Evolutionary conservation across 495 filamentous ascomycete species (phyloP).

Genomic region (Lichenothelia convexa): DNA sequence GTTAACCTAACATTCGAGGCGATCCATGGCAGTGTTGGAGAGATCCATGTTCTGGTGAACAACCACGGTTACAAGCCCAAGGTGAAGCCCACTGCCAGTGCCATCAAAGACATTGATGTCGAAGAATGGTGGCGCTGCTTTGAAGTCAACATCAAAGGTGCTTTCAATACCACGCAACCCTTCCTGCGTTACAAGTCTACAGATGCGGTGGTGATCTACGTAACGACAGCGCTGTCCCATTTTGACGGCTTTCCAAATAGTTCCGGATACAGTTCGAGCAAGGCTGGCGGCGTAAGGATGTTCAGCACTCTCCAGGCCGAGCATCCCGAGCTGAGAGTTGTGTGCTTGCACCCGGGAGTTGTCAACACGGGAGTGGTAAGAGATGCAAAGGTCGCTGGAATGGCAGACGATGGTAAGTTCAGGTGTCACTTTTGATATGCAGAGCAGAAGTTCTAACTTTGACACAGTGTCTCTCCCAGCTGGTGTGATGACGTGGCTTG

Average conservation of each 20-base stretch:
- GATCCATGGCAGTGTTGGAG: constrained; percentile 12
- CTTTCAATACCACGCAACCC: constrained; percentile 21
- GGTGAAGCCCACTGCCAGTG: too few species aligned
- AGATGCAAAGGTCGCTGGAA: constrained; percentile 17
- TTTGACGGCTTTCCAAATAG: constrained; percentile 17
- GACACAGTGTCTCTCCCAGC: constrained; percentile 22
- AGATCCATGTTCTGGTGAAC: constrained; percentile 18
- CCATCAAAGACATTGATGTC: constrained; percentile 15
- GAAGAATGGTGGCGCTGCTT: constrained; percentile 20
- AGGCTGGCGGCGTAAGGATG: constrained; percentile 24
- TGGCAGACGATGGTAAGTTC: constrained; percentile 24
- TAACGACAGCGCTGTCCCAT: constrained; percentile 23
- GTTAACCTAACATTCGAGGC: constrained; percentile 24
- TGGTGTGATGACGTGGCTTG: constrained; percentile 31
- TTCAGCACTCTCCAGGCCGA: constrained; percentile 20
- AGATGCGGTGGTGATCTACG: constrained; percentile 23
- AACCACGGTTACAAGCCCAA: too few species aligned
- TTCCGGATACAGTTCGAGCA: constrained; percentile 23
- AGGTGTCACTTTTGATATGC: not conserved
- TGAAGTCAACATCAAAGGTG: constrained; percentile 22
- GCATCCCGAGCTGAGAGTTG: constrained; percentile 24
- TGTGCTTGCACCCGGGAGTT: constrained; percentile 30
- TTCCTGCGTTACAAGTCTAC: constrained; percentile 23
- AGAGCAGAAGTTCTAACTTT: constrained; percentile 7
- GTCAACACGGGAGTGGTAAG: constrained; percentile 26